These are phyloP conservation scores for Trypanosomatidae sp. DNA, from an alignment of 208 protist species.

Conservation along the genomic window DNA sequence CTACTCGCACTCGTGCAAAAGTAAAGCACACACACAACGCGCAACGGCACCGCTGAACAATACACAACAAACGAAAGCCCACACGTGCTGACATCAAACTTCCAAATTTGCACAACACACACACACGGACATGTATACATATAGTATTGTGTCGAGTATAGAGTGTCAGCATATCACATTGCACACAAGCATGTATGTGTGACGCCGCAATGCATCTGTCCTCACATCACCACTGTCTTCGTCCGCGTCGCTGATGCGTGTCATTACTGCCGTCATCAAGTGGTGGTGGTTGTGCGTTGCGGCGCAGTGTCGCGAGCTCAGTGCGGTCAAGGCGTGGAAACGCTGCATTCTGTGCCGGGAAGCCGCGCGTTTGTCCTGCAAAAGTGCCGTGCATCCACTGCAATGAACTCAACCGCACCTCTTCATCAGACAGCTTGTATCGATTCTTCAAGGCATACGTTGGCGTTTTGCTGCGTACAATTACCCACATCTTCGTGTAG, in stretches of 20 bases:
- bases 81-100: too few species aligned
- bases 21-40: neutral
- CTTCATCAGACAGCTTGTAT: constrained; percentile 33
- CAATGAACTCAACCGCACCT: constrained; percentile 47
- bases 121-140: too few species aligned
- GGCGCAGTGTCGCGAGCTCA: constrained; percentile 17
- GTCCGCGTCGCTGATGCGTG: neutral
- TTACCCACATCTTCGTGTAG: constrained; percentile 81
- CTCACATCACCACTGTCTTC: too few species aligned
- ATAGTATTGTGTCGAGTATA: too few species aligned
- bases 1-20: too few species aligned
- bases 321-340: constrained; percentile 49
- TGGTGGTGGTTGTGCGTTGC: constrained; percentile 31
- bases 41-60: too few species aligned
- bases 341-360: constrained; percentile 80
- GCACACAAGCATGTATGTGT: too few species aligned
- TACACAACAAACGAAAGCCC: too few species aligned
- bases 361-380: constrained; percentile 69
- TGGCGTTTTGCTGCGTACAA: constrained; percentile 27
- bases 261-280: constrained; percentile 41
- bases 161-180: too few species aligned
- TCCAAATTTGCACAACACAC: too few species aligned
- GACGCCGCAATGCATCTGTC: too few species aligned
- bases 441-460: constrained; percentile 65
- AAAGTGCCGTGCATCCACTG: constrained; percentile 70